These are phyloP conservation scores for Boletus rubescentipes DNA, from an alignment of 768 basidiomycete species.

Conservation along the genomic window DNA sequence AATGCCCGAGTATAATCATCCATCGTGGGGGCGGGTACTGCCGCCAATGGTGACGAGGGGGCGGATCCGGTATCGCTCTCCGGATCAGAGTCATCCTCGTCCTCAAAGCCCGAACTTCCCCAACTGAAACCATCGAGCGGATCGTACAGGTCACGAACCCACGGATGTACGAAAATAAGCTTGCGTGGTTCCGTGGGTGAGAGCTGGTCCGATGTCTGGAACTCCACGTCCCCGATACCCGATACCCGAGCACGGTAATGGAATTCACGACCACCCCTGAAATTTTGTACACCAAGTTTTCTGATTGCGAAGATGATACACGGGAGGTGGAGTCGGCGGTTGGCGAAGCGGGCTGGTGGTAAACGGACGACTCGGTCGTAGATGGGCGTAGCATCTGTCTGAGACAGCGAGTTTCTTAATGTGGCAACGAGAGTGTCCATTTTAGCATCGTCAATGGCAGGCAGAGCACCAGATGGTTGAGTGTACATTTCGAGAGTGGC, in stretches of 20 bases:
- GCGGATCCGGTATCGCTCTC: background rate
- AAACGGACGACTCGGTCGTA: background rate
- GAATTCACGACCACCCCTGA: background rate
- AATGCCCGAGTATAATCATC: background rate
- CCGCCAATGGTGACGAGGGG: background rate
- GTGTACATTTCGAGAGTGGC: background rate
- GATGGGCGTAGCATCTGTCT: background rate
- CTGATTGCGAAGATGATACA: background rate
- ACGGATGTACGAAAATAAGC: constrained; percentile 5
- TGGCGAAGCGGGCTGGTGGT: background rate
- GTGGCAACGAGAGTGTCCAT: background rate
- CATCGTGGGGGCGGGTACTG: background rate
- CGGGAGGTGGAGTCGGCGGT: background rate
- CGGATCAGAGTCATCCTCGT: background rate
- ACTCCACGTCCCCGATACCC: background rate
- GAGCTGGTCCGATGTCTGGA: background rate
- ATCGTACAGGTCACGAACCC: background rate
- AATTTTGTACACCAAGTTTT: background rate
- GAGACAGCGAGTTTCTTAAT: background rate
- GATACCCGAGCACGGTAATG: constrained; percentile 1
- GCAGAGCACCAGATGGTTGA: background rate
- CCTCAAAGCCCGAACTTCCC: background rate
- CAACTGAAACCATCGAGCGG: background rate
- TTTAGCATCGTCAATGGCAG: background rate
- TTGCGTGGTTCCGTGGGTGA: background rate